These are phyloP conservation scores for Ophiosphaerella narmari DNA, from an alignment of 2,329 filamentous ascomycete species.

Conservation along the genomic window DNA sequence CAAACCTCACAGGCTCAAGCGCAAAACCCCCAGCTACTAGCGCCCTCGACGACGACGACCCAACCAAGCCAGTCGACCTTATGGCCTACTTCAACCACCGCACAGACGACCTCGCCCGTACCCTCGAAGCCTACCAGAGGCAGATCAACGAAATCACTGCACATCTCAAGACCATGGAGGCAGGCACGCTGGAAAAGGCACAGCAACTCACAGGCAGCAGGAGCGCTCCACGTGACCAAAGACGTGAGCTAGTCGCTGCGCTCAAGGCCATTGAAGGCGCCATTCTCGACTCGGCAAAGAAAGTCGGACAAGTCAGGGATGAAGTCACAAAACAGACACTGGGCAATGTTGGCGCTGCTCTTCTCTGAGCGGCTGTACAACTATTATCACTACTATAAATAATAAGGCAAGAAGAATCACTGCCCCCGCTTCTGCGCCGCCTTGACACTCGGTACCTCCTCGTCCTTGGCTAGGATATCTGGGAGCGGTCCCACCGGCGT, in stretches of 20 bases:
- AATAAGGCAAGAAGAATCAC: background rate
- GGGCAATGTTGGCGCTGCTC: slow-evolving; percentile 37
- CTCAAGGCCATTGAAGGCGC: slow-evolving; percentile 56
- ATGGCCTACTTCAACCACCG: slow-evolving; percentile 53
- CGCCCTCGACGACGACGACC: slow-evolving; percentile 45
- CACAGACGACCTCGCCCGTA: slow-evolving; percentile 45
- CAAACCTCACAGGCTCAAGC: slow-evolving; percentile 38
- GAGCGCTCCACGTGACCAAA: slow-evolving; percentile 43
- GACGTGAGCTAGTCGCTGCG: slow-evolving; percentile 53
- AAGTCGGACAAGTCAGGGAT: slow-evolving; percentile 54
- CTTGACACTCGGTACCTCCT: slow-evolving; percentile 71
- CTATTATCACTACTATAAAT: background rate
- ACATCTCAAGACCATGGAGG: slow-evolving; percentile 56
- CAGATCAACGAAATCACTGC: slow-evolving; percentile 55
- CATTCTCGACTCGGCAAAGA: slow-evolving; percentile 53
- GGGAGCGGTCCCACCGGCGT: slow-evolving; percentile 85
- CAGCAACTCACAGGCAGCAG: slow-evolving; percentile 47
- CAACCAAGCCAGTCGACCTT: slow-evolving; percentile 49
- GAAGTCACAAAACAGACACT: slow-evolving; percentile 52
- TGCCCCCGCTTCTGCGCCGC: slow-evolving; percentile 10
- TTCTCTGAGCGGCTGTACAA: slow-evolving; percentile 23
- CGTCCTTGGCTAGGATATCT: slow-evolving; percentile 74
- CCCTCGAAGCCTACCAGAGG: slow-evolving; percentile 47
- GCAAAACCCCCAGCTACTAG: slow-evolving; percentile 29
- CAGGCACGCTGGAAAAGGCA: slow-evolving; percentile 49